phyloP scores from a whole-genome alignment of 2,329 filamentous ascomycete species.

The Xylariales sp. region DNA sequence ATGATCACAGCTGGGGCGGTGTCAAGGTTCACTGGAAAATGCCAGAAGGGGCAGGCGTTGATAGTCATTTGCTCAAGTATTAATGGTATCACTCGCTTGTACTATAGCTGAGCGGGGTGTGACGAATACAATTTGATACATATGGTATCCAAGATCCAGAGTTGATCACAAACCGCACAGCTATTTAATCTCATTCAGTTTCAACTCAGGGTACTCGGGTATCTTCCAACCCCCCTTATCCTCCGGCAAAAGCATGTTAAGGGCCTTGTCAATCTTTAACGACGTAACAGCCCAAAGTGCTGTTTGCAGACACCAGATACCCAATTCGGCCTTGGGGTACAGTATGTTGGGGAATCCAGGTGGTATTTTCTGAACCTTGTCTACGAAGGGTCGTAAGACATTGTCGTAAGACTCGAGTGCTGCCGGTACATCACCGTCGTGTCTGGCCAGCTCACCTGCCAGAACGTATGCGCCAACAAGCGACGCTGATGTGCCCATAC shows the following conservation, averaged over 20 bases:
- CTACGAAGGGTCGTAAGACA: slow-evolving; percentile 39
- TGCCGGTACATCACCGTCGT: slow-evolving; percentile 21
- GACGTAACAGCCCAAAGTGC: slow-evolving; percentile 20
- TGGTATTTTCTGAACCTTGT: slow-evolving; percentile 31
- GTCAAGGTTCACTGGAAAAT: slow-evolving; percentile 58
- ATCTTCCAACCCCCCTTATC: slow-evolving; percentile 16
- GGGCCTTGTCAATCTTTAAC: slow-evolving; percentile 16
- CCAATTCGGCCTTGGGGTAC: slow-evolving; percentile 17
- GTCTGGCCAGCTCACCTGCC: slow-evolving; percentile 44
- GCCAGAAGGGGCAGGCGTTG: slow-evolving; percentile 27
- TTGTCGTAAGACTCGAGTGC: slow-evolving; percentile 40
- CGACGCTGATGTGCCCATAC: slow-evolving; percentile 45
- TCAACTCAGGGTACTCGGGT: slow-evolving; percentile 24
- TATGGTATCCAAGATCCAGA: neutral
- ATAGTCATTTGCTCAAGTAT: slow-evolving; percentile 26
- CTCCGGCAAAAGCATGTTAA: slow-evolving; percentile 16
- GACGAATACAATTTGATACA: neutral
- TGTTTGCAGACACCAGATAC: slow-evolving; percentile 22
- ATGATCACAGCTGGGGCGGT: slow-evolving; percentile 73
- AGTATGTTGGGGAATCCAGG: slow-evolving; percentile 16
- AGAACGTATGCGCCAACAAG: slow-evolving; percentile 51
- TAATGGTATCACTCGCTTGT: neutral
- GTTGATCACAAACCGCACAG: neutral
- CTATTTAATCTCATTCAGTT: slow-evolving; percentile 8
- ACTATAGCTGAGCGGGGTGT: neutral